Evolutionary conservation across 108 stramenopile species (phyloP).

Genomic region (Pseudonitzschia multistriata): DNA sequence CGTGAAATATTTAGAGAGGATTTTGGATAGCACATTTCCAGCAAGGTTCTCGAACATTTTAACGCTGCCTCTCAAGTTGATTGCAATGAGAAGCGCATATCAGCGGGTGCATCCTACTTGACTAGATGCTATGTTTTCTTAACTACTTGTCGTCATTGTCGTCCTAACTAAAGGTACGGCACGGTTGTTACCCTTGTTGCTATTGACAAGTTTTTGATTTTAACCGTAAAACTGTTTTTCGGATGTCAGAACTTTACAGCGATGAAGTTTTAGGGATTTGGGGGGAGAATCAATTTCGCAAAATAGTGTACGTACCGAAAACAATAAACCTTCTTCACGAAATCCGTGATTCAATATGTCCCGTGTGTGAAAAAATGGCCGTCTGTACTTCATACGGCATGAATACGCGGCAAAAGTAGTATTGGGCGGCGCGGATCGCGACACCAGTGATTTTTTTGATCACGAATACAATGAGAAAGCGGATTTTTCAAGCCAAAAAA

Average conservation of each 20-base stretch:
- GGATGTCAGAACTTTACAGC: no score
- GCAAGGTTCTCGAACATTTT: conserved; percentile 64
- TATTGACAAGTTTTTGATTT: neutral
- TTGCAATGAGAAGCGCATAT: neutral
- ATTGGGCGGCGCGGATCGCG: no score
- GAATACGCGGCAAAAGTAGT: no score
- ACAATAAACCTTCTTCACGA: no score
- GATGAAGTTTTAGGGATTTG: neutral
- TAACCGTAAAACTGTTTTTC: no score
- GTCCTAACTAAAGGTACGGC: neutral
- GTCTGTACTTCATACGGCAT: neutral
- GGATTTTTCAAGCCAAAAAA: no score
- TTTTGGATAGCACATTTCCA: conserved; percentile 40
- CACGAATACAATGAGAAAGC: no score
- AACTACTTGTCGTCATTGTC: neutral
- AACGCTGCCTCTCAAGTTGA: neutral
- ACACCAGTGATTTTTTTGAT: neutral
- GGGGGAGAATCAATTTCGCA: neutral
- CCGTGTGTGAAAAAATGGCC: neutral
- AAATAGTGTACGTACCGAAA: no score
- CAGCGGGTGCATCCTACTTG: neutral
- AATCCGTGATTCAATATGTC: neutral
- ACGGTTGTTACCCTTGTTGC: neutral
- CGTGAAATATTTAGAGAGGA: conserved; percentile 65
- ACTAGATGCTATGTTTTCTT: neutral